Conservation (phyloP, 1,284 basidiomycete species). For the Papiliotrema terrestris region DNA sequence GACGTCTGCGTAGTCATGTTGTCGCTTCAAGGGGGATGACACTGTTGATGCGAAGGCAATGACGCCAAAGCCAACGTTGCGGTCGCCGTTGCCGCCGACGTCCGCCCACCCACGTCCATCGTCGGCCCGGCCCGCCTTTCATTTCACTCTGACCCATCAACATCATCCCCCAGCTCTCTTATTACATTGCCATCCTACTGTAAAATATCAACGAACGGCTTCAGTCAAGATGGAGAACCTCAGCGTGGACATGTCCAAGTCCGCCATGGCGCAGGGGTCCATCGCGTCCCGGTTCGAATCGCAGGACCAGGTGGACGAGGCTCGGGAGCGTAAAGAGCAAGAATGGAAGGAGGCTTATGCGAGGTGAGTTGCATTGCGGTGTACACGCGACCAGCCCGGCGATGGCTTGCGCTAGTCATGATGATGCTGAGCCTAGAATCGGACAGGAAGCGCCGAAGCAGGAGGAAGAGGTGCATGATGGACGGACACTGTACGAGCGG, state of each 20-base stretch:
- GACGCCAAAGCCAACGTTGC: too few relatives aligned
- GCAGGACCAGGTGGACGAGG: slow-evolving; percentile 72
- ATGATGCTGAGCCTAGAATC: slow-evolving; percentile 52
- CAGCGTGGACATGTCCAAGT: slow-evolving; percentile 12
- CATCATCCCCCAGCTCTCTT: neutral
- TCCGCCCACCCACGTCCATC: neutral
- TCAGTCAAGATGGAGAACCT: slow-evolving; percentile 1
- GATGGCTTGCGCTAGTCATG: too few relatives aligned
- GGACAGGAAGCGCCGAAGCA: slow-evolving; percentile 82
- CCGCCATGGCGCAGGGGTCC: slow-evolving; percentile 20
- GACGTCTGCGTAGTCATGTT: neutral
- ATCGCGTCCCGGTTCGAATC: slow-evolving; percentile 56
- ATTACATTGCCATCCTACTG: too few relatives aligned
- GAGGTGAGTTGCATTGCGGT: slow-evolving; percentile 57
- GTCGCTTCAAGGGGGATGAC: too few relatives aligned
- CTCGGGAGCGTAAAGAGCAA: slow-evolving; percentile 69
- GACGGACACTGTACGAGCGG: slow-evolving; percentile 75
- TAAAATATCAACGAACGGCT: neutral
- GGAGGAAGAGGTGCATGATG: slow-evolving; percentile 70
- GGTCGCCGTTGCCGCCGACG: neutral
- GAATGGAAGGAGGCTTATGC: slow-evolving; percentile 93
- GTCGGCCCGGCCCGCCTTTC: neutral
- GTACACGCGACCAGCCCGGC: too few relatives aligned
- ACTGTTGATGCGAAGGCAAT: too few relatives aligned
- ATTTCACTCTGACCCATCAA: neutral